A percentile compares a stretch with the other conserved stretches of the same genome.
Conservation (phyloP, 139 green algal species). For the Chlorella sp. region DNA sequence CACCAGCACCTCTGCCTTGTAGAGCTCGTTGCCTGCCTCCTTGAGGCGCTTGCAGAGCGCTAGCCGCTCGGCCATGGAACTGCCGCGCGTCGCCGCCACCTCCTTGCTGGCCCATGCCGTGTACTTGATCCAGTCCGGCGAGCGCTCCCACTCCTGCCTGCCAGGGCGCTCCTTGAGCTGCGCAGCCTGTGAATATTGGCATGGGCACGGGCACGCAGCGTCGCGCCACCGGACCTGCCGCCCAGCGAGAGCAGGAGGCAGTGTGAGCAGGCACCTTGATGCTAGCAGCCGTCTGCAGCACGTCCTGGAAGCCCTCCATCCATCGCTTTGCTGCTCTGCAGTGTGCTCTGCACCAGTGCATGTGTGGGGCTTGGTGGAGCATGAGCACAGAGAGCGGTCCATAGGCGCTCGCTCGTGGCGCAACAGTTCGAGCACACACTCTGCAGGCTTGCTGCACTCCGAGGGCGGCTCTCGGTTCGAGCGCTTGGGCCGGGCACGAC, state of each 20-base stretch:
- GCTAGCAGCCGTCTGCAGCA: conserved; percentile 6
- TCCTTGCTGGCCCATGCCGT: conserved; percentile 18
- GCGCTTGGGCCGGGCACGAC: no score
- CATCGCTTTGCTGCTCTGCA: no score
- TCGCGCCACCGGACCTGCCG: no score
- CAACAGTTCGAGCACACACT: no score
- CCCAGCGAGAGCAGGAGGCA: background rate
- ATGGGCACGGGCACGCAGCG: no score
- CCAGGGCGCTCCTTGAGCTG: conserved; percentile 17
- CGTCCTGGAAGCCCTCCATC: conserved; percentile 1
- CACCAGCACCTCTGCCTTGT: background rate
- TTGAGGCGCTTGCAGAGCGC: conserved; percentile 7
- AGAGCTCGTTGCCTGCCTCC: conserved; percentile 20
- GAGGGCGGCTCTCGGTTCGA: no score
- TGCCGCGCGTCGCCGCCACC: background rate
- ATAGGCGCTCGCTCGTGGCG: no score
- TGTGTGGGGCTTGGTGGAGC: no score
- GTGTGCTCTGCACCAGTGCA: no score
- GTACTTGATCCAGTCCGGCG: conserved; percentile 23
- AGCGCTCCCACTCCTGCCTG: conserved; percentile 23
- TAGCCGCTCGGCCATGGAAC: background rate
- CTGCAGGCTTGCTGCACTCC: no score
- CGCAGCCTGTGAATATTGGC: conserved; percentile 15
- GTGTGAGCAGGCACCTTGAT: conserved; percentile 20
- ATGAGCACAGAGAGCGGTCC: no score